Percentiles rank a stretch among this genome's conserved stretches.
Conservation (phyloP, 2,329 filamentous ascomycete species). For the Talaromyces sp. region DNA sequence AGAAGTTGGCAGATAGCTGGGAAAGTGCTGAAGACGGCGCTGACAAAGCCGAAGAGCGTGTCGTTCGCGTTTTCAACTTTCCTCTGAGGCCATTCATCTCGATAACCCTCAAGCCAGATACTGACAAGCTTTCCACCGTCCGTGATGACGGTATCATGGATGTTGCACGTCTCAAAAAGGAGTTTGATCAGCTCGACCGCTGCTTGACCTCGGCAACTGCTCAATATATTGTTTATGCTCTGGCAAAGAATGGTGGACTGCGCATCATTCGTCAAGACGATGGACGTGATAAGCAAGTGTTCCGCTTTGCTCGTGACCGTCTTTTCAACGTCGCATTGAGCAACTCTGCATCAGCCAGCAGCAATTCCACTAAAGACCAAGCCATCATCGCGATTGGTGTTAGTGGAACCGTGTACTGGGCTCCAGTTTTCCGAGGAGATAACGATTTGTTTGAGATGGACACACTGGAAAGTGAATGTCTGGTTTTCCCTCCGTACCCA, state of each 20-base stretch:
- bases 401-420: conserved; percentile 96
- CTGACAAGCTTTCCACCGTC: conserved; percentile 56
- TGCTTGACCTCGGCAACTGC: conserved; percentile 86
- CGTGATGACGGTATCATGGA: conserved; percentile 81
- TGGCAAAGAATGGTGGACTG: conserved; percentile 88
- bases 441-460: conserved; percentile 76
- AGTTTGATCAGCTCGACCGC: conserved; percentile 95
- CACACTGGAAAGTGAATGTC: conserved; percentile 77
- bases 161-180: conserved; percentile 92
- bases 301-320: conserved; percentile 85
- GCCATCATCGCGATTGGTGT: conserved; percentile 88
- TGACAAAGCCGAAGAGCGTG: conserved; percentile 63
- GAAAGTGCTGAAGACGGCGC: conserved; percentile 72
- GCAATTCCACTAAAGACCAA: conserved; percentile 60
- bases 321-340: conserved; percentile 92
- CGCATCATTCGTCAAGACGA: conserved; percentile 93
- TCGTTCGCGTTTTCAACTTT: conserved; percentile 86
- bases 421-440: conserved; percentile 70
- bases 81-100: conserved; percentile 95
- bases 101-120: conserved; percentile 61
- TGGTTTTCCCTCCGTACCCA: conserved; percentile 82
- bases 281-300: conserved; percentile 85
- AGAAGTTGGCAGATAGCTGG: conserved; percentile 76
- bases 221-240: conserved; percentile 89
- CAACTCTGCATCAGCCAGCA: conserved; percentile 55